phyloP scores from a whole-genome alignment of 1,284 basidiomycete species.

The Apiotrichum gracile region DNA sequence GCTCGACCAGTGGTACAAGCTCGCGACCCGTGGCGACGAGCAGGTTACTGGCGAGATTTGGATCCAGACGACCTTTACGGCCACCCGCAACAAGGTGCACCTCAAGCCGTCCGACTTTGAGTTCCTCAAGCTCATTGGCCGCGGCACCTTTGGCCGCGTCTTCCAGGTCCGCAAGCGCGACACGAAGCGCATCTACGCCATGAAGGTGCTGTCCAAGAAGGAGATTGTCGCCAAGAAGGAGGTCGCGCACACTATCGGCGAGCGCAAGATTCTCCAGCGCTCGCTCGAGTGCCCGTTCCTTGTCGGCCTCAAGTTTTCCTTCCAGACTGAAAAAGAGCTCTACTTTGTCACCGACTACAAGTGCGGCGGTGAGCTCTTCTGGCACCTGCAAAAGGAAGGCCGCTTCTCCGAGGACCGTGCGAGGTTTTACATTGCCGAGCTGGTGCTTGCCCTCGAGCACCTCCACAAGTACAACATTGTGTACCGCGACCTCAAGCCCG shows the following conservation, averaged over 20 bases:
- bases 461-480: conserved; percentile 96
- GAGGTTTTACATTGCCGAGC: conserved; percentile 90
- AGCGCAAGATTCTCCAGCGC: conserved; percentile 95
- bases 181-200: conserved; percentile 98
- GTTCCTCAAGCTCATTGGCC: conserved; percentile 96
- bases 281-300: conserved; percentile 94
- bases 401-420: conserved; percentile 88
- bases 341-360: conserved; percentile 99
- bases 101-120: conserved; percentile 92
- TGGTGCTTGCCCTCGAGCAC: conserved; percentile 89
- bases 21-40: conserved; percentile 72
- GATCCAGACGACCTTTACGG: conserved; percentile 89
- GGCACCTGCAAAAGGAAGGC: conserved; percentile 94
- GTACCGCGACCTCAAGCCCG: conserved; percentile 92
- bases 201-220: conserved; percentile 98
- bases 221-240: conserved; percentile 99
- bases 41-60: conserved; percentile 85
- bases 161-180: conserved; percentile 98
- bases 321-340: conserved; percentile 92
- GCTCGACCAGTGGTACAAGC: conserved; percentile 94
- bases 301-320: conserved; percentile 96
- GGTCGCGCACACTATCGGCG: conserved; percentile 97
- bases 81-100: conserved; percentile 73
- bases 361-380: conserved; percentile 95
- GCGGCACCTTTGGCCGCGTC: conserved; percentile 97